Evolutionary conservation across 106 monocot species (phyloP).

Genomic region (Allium fistulosum): DNA sequence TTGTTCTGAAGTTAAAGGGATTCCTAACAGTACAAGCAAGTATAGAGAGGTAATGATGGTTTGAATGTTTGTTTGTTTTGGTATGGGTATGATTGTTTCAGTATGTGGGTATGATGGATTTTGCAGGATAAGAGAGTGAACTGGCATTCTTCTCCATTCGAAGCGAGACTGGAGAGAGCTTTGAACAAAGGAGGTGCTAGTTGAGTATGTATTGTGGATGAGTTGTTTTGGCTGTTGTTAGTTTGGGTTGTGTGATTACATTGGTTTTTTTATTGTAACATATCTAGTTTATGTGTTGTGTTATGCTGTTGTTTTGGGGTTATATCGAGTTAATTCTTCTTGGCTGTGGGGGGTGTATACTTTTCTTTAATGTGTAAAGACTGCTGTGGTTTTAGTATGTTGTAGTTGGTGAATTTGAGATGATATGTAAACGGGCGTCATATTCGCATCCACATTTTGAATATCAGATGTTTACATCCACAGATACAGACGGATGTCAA

Average conservation of each 20-base stretch:
- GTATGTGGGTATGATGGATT: background rate
- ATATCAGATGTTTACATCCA: too few species aligned
- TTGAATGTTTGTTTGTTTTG: background rate
- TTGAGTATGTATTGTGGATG: background rate
- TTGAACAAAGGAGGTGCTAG: slow-evolving; percentile 23
- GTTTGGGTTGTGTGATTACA: background rate
- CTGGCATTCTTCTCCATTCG: slow-evolving; percentile 68
- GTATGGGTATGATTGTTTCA: background rate
- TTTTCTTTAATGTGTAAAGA: too few species aligned
- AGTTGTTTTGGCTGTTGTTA: background rate
- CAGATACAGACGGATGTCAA: too few species aligned
- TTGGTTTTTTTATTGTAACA: background rate
- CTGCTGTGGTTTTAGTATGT: too few species aligned
- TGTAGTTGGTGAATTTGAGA: too few species aligned
- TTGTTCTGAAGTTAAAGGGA: slow-evolving; percentile 28
- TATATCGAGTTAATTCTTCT: too few species aligned
- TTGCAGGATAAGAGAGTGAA: slow-evolving; percentile 56
- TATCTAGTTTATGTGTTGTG: too few species aligned
- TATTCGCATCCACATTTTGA: too few species aligned
- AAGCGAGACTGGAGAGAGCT: slow-evolving; percentile 46
- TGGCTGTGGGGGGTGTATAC: too few species aligned
- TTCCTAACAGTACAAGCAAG: slow-evolving; percentile 72
- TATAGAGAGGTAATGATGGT: slow-evolving; percentile 43
- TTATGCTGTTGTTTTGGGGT: too few species aligned
- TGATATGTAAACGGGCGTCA: too few species aligned